Evolutionary conservation across 164 flowering plant genomes (phyloP).

Genomic region (Liriodendron chinense): DNA sequence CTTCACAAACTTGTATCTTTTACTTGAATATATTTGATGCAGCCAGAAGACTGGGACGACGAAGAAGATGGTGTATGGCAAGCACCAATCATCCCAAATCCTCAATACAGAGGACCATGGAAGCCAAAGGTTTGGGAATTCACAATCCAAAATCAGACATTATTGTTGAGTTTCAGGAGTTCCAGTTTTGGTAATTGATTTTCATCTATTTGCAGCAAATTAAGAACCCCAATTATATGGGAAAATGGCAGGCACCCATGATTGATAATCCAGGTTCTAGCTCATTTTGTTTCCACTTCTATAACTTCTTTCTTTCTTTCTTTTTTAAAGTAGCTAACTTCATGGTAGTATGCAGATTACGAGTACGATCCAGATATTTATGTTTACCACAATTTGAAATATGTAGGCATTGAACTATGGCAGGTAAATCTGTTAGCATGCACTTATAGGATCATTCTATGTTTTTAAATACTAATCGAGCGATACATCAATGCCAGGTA

Average conservation of each 20-base stretch:
- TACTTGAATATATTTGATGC: neutral
- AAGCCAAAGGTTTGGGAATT: constrained; percentile 60
- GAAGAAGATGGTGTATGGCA: constrained; percentile 99
- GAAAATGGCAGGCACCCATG: constrained; percentile 96
- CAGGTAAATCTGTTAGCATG: constrained; percentile 48
- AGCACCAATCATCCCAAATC: constrained; percentile 81
- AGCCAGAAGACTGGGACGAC: constrained; percentile 99
- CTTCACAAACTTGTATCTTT: neutral
- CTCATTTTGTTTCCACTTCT: neutral
- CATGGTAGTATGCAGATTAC: constrained; percentile 44
- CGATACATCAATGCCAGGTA: constrained; percentile 7
- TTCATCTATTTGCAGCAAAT: constrained; percentile 55
- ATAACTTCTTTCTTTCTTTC: neutral
- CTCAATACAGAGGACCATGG: constrained; percentile 96
- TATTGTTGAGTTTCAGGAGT: neutral
- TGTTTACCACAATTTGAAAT: constrained; percentile 69
- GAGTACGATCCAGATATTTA: constrained; percentile 80
- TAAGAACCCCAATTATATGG: constrained; percentile 91
- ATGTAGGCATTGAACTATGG: constrained; percentile 79
- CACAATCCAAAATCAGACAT: neutral
- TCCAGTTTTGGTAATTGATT: neutral
- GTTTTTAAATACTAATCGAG: neutral
- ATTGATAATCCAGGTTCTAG: constrained; percentile 88
- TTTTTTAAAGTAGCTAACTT: neutral
- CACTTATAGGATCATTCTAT: neutral